Evolutionary conservation across 768 basidiomycete species (phyloP).

Genomic region (Lentinula lateritia): DNA sequence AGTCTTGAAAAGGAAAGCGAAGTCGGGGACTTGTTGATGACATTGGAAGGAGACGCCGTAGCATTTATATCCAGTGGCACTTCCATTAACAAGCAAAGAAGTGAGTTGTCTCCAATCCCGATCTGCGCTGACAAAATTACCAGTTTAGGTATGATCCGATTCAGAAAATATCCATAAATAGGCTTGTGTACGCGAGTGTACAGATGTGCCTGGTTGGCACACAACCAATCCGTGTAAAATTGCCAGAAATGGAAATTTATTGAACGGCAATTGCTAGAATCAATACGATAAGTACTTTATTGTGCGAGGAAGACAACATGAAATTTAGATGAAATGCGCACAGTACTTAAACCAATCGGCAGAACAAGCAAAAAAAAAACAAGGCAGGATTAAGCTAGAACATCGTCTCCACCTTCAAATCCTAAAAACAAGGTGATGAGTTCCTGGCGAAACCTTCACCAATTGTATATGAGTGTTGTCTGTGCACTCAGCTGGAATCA

Average conservation of each 20-base stretch:
- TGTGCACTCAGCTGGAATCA: too few species aligned
- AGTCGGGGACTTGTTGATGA: neutral
- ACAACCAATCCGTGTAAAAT: neutral
- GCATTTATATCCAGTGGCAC: constrained; percentile 1
- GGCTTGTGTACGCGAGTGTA: neutral
- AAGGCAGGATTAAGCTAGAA: too few species aligned
- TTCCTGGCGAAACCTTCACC: too few species aligned
- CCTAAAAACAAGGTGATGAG: neutral
- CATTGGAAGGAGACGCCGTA: neutral
- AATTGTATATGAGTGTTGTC: too few species aligned
- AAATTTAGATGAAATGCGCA: neutral
- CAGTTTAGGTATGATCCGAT: neutral
- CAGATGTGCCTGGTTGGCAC: neutral
- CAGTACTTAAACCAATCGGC: neutral
- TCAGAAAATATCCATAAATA: neutral
- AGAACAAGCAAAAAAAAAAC: too few species aligned
- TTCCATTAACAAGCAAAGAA: neutral
- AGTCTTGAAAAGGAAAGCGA: neutral
- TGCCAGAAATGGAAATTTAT: neutral
- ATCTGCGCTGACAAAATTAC: neutral
- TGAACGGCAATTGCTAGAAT: neutral
- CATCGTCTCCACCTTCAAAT: too few species aligned
- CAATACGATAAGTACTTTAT: too few species aligned
- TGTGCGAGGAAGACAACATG: neutral
- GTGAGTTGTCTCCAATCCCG: neutral